Percentiles rank a stretch among this genome's conserved stretches.
Conservation (phyloP, 495 filamentous ascomycete genomes). For the Echria macrotheca region DNA sequence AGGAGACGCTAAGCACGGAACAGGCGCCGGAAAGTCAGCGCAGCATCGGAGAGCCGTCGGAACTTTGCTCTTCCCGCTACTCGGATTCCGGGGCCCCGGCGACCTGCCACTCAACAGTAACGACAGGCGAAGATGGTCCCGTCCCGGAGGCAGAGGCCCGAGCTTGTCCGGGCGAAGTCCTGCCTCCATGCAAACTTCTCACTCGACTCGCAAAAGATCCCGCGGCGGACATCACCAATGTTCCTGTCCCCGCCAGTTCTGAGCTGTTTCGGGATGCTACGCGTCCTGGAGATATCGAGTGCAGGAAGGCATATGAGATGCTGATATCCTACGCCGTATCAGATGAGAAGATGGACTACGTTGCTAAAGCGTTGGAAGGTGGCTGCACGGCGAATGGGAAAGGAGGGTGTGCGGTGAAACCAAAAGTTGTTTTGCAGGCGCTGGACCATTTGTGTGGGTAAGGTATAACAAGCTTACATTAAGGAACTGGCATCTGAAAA, state of each 20-base stretch:
- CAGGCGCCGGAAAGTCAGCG: no score
- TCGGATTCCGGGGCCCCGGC: no score
- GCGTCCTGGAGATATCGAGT: slow-evolving; percentile 4
- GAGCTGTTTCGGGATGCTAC: not conserved
- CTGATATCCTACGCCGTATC: slow-evolving; percentile 12
- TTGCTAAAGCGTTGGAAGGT: slow-evolving; percentile 9
- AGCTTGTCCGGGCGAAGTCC: no score
- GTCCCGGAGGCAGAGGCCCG: no score
- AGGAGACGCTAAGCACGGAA: no score
- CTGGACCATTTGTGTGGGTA: slow-evolving; percentile 7
- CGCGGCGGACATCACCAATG: slow-evolving; percentile 7
- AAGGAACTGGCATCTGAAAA: no score
- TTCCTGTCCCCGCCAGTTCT: not conserved
- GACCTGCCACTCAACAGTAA: no score
- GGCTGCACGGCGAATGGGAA: slow-evolving; percentile 10
- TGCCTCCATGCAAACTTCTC: slow-evolving; percentile 8
- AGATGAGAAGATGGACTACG: slow-evolving; percentile 10
- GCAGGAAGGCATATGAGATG: slow-evolving; percentile 11
- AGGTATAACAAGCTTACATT: no score
- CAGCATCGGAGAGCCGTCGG: no score
- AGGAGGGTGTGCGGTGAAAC: slow-evolving; percentile 8
- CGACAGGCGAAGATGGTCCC: no score
- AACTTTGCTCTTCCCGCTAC: no score
- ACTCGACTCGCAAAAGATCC: slow-evolving; percentile 8
- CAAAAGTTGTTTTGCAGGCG: slow-evolving; percentile 4